Evolutionary conservation across 192 early-diverging fungal species (phyloP).

Genomic region (Coemansia sp.): DNA sequence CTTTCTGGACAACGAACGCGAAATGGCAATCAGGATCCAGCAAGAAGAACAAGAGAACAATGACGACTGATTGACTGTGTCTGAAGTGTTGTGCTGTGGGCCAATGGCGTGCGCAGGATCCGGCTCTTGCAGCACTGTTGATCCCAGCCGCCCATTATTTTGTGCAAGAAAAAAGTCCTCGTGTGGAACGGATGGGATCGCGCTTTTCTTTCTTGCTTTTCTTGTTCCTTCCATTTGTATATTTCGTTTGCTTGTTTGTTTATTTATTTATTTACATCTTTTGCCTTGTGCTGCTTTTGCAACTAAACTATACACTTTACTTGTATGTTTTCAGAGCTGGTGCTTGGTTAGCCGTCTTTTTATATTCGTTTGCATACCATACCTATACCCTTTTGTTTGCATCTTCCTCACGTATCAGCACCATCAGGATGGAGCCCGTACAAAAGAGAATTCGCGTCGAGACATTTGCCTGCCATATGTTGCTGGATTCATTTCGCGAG

Average conservation of each 20-base stretch:
- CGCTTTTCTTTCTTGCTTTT: background rate
- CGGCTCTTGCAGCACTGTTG: background rate
- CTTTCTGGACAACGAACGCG: slow-evolving; percentile 51
- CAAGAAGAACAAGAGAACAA: slow-evolving; percentile 24
- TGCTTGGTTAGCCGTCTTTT: background rate
- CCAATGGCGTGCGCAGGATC: background rate
- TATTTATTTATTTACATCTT: background rate
- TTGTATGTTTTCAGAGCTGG: no score
- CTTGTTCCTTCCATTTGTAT: background rate
- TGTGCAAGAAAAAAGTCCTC: no score
- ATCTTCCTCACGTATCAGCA: background rate
- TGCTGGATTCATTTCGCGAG: slow-evolving; percentile 46
- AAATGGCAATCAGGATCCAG: slow-evolving; percentile 42
- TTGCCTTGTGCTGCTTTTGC: slow-evolving; percentile 3
- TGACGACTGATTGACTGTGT: slow-evolving; percentile 2
- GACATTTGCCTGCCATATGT: slow-evolving; percentile 24
- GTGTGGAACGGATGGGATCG: background rate
- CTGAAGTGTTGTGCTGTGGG: background rate
- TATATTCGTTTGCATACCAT: slow-evolving; percentile 4
- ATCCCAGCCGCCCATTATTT: background rate
- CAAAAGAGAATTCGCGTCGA: slow-evolving; percentile 5
- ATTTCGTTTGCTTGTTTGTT: background rate
- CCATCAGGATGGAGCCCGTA: background rate
- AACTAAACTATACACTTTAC: no score
- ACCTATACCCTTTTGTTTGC: background rate